A percentile compares a stretch with the other conserved stretches of the same genome.
phyloP scores from a whole-genome alignment of 139 green algal genomes.

The Coelastrella sp. region DNA sequence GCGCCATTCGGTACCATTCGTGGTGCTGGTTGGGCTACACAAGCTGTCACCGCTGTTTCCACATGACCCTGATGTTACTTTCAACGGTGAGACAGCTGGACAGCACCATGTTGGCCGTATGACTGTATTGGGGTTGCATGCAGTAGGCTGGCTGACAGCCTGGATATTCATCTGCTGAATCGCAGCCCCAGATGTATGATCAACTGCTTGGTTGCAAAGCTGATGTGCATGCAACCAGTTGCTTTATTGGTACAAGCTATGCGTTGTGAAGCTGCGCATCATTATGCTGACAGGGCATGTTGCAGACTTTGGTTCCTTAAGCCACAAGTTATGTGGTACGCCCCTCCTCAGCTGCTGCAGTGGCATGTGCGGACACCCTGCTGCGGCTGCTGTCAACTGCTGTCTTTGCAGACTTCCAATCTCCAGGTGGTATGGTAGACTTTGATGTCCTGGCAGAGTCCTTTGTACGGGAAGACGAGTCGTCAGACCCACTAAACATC shows the following conservation, averaged over 20 bases:
- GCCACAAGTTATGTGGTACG: no score
- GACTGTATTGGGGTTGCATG: no score
- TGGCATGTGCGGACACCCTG: background rate
- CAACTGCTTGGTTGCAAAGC: background rate
- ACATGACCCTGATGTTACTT: slow-evolving; percentile 86
- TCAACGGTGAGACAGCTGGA: slow-evolving; percentile 72
- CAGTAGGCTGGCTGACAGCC: no score
- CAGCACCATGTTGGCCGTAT: background rate
- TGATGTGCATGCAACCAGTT: no score
- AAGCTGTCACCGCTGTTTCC: slow-evolving; percentile 96
- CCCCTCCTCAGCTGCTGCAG: background rate
- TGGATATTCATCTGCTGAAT: no score
- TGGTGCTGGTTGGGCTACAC: slow-evolving; percentile 95
- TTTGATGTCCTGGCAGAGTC: slow-evolving; percentile 73
- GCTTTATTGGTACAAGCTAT: no score
- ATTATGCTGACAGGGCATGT: no score
- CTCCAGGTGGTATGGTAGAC: slow-evolving; percentile 73
- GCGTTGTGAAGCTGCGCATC: no score
- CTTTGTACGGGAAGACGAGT: slow-evolving; percentile 47
- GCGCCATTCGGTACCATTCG: slow-evolving; percentile 92
- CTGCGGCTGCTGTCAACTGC: background rate
- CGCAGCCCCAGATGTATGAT: background rate
- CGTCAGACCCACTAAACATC: slow-evolving; percentile 54
- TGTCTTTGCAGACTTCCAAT: slow-evolving; percentile 78
- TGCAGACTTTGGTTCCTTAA: no score